These are phyloP conservation scores for Sclerotinia nivalis DNA, from an alignment of 2,329 filamentous ascomycete genomes.

Conservation along the genomic window DNA sequence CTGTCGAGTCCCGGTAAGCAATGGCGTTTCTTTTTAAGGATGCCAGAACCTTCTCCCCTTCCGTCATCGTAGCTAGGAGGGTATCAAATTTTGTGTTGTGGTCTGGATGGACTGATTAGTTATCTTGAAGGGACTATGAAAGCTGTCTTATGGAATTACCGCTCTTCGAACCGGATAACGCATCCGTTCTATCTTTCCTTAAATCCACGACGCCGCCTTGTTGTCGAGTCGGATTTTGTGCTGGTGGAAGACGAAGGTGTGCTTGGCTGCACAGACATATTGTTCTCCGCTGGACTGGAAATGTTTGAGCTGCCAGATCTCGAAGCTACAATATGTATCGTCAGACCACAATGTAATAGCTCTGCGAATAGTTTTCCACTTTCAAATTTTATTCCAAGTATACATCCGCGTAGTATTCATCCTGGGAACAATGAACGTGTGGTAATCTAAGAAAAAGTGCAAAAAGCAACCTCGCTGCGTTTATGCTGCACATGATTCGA, in stretches of 20 bases:
- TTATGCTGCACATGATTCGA: too few species aligned
- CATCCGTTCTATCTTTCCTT: neutral
- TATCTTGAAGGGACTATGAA: neutral
- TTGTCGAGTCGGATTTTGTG: neutral
- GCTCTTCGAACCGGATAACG: rapidly evolving
- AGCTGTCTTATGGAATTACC: neutral
- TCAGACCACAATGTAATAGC: neutral
- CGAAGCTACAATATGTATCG: neutral
- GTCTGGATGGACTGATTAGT: neutral
- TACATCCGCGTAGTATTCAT: too few species aligned
- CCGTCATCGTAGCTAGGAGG: neutral
- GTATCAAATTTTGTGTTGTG: neutral
- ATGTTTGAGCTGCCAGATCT: rapidly evolving
- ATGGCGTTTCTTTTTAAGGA: neutral
- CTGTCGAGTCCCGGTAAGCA: neutral
- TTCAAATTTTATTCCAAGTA: too few species aligned
- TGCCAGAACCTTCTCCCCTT: neutral
- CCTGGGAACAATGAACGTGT: too few species aligned
- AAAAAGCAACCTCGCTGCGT: too few species aligned
- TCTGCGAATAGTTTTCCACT: neutral
- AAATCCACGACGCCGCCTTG: rapidly evolving
- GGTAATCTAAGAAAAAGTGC: too few species aligned
- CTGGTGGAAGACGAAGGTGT: neutral
- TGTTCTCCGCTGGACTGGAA: rapidly evolving
- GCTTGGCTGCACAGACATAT: neutral